A percentile compares a stretch with the other conserved stretches of the same genome.
Evolutionary conservation across 331 rosid species (phyloP).

Genomic region (Pyrus hybrid): DNA sequence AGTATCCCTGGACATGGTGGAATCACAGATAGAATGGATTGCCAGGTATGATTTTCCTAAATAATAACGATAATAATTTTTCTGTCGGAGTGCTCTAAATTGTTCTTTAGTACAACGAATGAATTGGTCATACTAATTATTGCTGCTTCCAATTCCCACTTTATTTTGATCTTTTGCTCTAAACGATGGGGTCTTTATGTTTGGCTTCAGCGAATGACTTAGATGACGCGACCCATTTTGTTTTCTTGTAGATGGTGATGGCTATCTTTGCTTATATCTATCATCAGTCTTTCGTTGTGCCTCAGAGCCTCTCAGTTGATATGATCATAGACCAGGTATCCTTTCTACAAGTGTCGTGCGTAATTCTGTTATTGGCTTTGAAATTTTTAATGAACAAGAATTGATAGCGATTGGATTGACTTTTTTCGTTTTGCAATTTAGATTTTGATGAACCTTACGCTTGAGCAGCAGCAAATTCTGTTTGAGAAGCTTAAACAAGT

Average conservation of each 20-base stretch:
- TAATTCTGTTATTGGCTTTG: background rate
- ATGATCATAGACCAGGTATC: slow-evolving; percentile 83
- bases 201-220: background rate
- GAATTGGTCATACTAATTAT: background rate
- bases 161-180: background rate
- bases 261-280: slow-evolving; percentile 94
- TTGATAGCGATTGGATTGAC: background rate
- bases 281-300: slow-evolving; percentile 84
- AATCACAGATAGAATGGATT: slow-evolving; percentile 98
- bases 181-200: background rate
- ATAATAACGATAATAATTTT: background rate
- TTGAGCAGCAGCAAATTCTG: slow-evolving; percentile 79
- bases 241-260: slow-evolving; percentile 84
- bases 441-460: slow-evolving; percentile 76
- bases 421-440: slow-evolving; percentile 13
- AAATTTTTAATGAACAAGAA: background rate
- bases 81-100: background rate
- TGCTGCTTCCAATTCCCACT: background rate
- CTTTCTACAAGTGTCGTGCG: background rate
- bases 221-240: background rate
- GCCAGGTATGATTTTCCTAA: slow-evolving; percentile 57
- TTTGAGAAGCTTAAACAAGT: slow-evolving; percentile 63
- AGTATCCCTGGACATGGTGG: slow-evolving; percentile 99
- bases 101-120: background rate
- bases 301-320: slow-evolving; percentile 68